Evolutionary conservation across 2,329 filamentous ascomycete genomes (phyloP), one percentile per base, ranked within the genome.

Genomic region (Colletotrichum spinosum): DNA sequence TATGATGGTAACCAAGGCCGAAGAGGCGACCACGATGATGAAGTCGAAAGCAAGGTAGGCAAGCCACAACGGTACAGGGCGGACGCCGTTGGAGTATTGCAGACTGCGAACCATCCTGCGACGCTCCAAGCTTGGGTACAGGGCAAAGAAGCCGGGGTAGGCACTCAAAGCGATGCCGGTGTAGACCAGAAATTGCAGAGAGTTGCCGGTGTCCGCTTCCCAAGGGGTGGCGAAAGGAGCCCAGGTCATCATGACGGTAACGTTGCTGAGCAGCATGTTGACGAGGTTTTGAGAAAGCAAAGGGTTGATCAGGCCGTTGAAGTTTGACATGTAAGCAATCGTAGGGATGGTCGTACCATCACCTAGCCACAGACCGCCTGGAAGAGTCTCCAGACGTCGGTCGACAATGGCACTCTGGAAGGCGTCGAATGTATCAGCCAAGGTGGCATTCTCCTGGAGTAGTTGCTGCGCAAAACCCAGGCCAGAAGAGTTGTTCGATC

Each of bases 1-100:
- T 25, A 97, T 87, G 34, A 87, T 87, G 25, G 89, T 87, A 8
- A 87, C 84, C 9, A 96, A 72, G 8, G 88, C 88, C 17, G 90
- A 89, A 34, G 89, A 86, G 4, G 87, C 71, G 12, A 97, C 74
- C 1, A 93, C 89, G 60, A 97, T 88, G 48, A 86, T 74, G 69
- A 94, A 93, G 78, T 97, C 94, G 72, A 97, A 97, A 0, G 83
- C 73, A 1, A 91, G 83, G 73, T 97, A 97, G 1, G 94, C 92
- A 6, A 92, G 78, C 94, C 95, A 97, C 2, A 97, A 81, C 1
- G 94, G 93, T 8, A 92, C 81, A 0, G 92, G 90, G 11, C 92
- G 85, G 35, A 97, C 93, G 51, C 94, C 94, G 73, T 97, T 97
- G 58, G 92, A 97, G 78, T 97, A 97, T 76, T 97, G 91, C 37